These are phyloP conservation scores for Zygotorulaspora mrakii DNA, from an alignment of 1,139 yeast species.

Conservation along the genomic window DNA sequence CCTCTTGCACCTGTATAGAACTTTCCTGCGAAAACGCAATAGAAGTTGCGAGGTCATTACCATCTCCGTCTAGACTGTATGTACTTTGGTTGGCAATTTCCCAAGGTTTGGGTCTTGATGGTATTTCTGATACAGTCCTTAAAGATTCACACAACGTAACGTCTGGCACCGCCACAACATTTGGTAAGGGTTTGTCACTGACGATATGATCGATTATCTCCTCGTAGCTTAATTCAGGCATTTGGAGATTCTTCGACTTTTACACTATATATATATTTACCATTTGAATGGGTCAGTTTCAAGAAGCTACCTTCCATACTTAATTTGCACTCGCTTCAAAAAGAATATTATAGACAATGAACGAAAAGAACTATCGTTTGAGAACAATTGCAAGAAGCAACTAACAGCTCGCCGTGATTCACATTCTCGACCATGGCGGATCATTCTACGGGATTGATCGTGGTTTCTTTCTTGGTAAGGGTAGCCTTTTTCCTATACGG, in stretches of 20 bases:
- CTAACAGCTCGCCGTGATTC: not conserved
- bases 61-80: not conserved
- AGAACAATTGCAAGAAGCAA: slow-evolving; percentile 1
- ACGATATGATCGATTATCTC: slow-evolving; percentile 32
- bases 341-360: not conserved
- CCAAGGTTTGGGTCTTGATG: slow-evolving; percentile 33
- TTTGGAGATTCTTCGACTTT: slow-evolving; percentile 1
- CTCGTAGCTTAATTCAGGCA: slow-evolving; percentile 25
- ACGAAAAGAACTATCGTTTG: too few relatives aligned
- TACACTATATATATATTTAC: too few relatives aligned
- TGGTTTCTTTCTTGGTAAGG: slow-evolving; percentile 45
- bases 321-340: not conserved
- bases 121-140: slow-evolving; percentile 20
- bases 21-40: slow-evolving; percentile 1
- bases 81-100: slow-evolving; percentile 11
- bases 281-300: not conserved
- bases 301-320: not conserved
- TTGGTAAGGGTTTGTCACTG: slow-evolving; percentile 29
- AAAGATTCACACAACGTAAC: slow-evolving; percentile 21
- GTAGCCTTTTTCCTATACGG: slow-evolving; percentile 75
- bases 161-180: slow-evolving; percentile 29
- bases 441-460: slow-evolving; percentile 13
- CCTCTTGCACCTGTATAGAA: slow-evolving; percentile 4
- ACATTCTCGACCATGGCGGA: slow-evolving; percentile 4
- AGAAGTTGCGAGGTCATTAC: not conserved